Conservation (phyloP, 2,329 filamentous ascomycete species). For the Talaromyces sp. region DNA sequence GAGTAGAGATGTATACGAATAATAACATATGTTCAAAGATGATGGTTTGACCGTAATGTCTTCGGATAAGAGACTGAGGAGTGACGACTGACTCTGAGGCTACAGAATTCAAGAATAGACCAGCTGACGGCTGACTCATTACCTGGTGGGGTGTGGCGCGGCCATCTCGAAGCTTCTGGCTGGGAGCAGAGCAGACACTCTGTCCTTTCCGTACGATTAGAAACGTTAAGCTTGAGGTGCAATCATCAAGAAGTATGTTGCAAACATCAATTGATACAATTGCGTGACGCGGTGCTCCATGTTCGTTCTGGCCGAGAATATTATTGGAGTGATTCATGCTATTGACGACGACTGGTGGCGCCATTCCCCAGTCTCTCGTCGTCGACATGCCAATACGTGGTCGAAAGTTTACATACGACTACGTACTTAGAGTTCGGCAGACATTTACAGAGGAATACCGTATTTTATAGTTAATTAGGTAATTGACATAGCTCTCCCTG, state of each 20-base stretch:
- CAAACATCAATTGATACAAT: background rate
- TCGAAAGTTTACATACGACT: background rate
- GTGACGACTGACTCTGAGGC: background rate
- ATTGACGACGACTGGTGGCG: constrained; percentile 1
- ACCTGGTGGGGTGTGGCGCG: constrained; percentile 5
- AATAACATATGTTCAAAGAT: background rate
- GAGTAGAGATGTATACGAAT: no score
- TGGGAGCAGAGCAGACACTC: constrained; percentile 1
- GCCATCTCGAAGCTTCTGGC: constrained; percentile 9
- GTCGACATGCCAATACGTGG: background rate
- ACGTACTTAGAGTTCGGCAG: background rate
- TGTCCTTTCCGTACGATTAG: background rate
- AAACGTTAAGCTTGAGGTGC: background rate
- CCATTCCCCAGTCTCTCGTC: constrained; percentile 5
- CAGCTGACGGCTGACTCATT: constrained; percentile 1
- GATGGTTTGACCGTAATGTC: constrained; percentile 1
- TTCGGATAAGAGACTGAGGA: background rate
- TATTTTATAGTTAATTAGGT: background rate
- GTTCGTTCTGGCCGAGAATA: background rate
- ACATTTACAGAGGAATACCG: background rate
- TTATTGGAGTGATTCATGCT: background rate
- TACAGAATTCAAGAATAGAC: background rate
- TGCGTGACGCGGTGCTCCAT: background rate
- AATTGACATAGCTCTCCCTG: background rate
- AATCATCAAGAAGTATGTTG: background rate